Conservation (phyloP, 306 rosid species). For the Dalbergia cultrata region DNA sequence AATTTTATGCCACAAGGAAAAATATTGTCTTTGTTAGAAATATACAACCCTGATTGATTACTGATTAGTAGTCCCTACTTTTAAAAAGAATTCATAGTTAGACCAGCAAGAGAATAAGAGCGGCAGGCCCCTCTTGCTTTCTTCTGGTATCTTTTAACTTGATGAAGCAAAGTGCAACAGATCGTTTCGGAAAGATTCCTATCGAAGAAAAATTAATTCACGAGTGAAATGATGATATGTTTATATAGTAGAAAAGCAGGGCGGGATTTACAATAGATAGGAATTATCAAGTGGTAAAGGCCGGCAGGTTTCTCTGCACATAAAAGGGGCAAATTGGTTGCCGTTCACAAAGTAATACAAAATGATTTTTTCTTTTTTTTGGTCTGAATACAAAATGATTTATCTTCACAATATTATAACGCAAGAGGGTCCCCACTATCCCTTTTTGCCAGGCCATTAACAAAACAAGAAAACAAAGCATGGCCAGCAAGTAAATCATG, state of each 20-base stretch:
- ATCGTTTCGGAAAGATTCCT: slow-evolving; percentile 41
- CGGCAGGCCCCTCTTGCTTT: slow-evolving; percentile 46
- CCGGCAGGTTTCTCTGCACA: slow-evolving; percentile 25
- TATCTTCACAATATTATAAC: slow-evolving; percentile 32
- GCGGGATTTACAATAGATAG: slow-evolving; percentile 24
- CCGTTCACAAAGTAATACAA: slow-evolving; percentile 34
- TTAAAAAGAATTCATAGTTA: slow-evolving; percentile 43
- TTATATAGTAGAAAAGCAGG: slow-evolving; percentile 45
- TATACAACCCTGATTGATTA: not conserved
- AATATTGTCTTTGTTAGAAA: not conserved
- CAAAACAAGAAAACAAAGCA: slow-evolving; percentile 60
- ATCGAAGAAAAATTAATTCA: slow-evolving; percentile 13
- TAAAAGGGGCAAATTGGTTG: slow-evolving; percentile 19
- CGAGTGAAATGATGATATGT: not conserved
- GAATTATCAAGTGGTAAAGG: slow-evolving; percentile 43
- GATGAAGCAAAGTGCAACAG: slow-evolving; percentile 61
- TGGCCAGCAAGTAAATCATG: slow-evolving; percentile 63
- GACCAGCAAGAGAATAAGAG: not conserved
- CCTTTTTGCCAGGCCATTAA: slow-evolving; percentile 51
- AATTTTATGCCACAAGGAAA: not conserved
- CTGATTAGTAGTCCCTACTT: slow-evolving; percentile 47
- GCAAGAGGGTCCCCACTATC: slow-evolving; percentile 54
- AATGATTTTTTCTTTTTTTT: not conserved
- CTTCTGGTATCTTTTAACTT: slow-evolving; percentile 34
- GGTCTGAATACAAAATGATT: not conserved